Evolutionary conservation across 2,329 filamentous ascomycete species (phyloP).

Genomic region (Talaromyces albobiverticillius): DNA sequence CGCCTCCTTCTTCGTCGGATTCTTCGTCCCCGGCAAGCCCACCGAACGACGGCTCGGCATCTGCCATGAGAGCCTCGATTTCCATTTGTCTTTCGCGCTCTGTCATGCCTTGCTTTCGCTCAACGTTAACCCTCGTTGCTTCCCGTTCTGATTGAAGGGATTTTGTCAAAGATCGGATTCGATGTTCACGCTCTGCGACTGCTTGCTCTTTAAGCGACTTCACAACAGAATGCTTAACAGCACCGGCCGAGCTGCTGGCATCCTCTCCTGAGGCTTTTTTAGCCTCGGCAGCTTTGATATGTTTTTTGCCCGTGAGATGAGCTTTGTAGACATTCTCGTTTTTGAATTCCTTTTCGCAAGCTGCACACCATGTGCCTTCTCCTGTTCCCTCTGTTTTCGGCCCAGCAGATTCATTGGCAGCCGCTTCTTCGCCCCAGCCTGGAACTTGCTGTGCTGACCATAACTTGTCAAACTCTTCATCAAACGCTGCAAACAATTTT

Average conservation of each 20-base stretch:
- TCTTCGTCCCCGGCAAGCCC: conserved; percentile 49
- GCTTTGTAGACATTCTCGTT: conserved; percentile 92
- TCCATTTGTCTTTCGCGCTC: conserved; percentile 93
- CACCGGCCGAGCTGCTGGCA: conserved; percentile 22
- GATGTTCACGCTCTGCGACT: conserved; percentile 83
- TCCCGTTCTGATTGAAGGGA: conserved; percentile 83
- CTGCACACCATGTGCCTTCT: conserved; percentile 81
- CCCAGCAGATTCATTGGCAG: conserved; percentile 37
- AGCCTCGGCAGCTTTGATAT: conserved; percentile 75
- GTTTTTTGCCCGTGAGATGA: conserved; percentile 88
- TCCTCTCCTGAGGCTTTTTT: conserved; percentile 46
- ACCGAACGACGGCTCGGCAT: conserved; percentile 43
- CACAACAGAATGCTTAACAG: conserved; percentile 22
- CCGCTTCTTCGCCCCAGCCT: conserved; percentile 67
- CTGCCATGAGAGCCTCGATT: conserved; percentile 77
- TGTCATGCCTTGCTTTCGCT: conserved; percentile 96
- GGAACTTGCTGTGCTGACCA: conserved; percentile 79
- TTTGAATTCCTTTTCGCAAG: conserved; percentile 92
- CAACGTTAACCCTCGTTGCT: conserved; percentile 90
- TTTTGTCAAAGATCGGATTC: conserved; percentile 73
- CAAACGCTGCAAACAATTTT: conserved; percentile 71
- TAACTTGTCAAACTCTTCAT: conserved; percentile 75
- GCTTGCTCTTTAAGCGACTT: conserved; percentile 77
- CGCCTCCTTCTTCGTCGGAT: conserved; percentile 73
- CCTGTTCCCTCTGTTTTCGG: conserved; percentile 54